Conservation (phyloP, 768 basidiomycete genomes). For the Phlebiopsis gigantea region DNA sequence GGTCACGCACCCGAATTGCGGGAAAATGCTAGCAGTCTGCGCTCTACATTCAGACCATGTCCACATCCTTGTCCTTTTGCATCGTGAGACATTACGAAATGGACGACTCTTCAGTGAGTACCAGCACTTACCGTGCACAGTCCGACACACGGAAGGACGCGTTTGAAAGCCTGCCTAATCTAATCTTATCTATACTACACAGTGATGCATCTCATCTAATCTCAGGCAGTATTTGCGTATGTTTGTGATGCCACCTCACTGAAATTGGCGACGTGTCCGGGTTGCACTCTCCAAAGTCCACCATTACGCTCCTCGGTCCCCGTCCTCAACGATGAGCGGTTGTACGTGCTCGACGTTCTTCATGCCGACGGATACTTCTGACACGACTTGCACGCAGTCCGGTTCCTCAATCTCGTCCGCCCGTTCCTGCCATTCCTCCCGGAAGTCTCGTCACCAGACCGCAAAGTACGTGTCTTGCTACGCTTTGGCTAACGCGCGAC, state of each 20-base stretch:
- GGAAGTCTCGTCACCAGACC: constrained; percentile 96
- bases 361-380: neutral
- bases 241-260: constrained; percentile 24
- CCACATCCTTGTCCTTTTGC: too few species aligned
- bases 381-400: constrained; percentile 47
- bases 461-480: constrained; percentile 58
- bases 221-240: constrained; percentile 13
- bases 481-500: neutral
- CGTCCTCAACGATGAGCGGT: constrained; percentile 61
- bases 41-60: too few species aligned
- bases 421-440: constrained; percentile 96
- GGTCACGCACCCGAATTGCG: too few species aligned
- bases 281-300: constrained; percentile 2
- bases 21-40: too few species aligned
- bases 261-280: constrained; percentile 20
- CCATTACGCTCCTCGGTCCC: constrained; percentile 21
- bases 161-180: too few species aligned
- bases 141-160: too few species aligned
- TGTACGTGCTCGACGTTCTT: constrained; percentile 29
- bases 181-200: too few species aligned
- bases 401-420: constrained; percentile 96
- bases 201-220: constrained; percentile 5
- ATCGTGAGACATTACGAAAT: too few species aligned
- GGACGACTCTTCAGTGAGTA: too few species aligned
- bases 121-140: too few species aligned